Percentiles rank a stretch among this genome's conserved stretches.
These are phyloP conservation scores for Herpetospermum pedunculosum DNA, from an alignment of 306 rosid species.

Conservation along the genomic window DNA sequence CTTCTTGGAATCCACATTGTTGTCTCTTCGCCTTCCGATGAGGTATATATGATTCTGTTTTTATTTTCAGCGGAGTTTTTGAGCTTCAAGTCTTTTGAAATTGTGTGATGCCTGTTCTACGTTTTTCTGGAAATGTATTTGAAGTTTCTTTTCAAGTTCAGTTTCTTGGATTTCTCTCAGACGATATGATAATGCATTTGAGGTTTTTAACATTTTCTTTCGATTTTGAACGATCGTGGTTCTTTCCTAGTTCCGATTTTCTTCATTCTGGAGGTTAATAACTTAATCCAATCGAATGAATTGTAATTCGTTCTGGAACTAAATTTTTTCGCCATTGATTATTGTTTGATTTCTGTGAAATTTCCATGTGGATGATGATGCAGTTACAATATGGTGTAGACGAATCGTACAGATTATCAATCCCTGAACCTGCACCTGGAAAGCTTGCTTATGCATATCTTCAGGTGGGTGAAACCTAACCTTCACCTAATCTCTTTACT, in stretches of 20 bases:
- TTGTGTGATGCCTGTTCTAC: background rate
- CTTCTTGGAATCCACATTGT: conserved; percentile 29
- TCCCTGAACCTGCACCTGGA: conserved; percentile 20
- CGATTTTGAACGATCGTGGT: background rate
- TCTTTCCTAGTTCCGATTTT: background rate
- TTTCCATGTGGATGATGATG: background rate
- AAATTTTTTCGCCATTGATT: background rate
- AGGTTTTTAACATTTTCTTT: background rate
- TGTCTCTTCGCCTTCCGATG: conserved; percentile 18
- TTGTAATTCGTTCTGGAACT: background rate
- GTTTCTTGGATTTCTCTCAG: background rate
- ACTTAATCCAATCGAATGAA: background rate
- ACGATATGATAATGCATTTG: background rate
- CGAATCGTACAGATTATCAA: conserved; percentile 26
- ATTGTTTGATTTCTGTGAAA: background rate
- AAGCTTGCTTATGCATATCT: conserved; percentile 20
- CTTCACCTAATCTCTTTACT: background rate
- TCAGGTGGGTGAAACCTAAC: conserved; percentile 15
- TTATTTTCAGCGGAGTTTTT: too few species aligned
- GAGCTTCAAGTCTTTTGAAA: background rate
- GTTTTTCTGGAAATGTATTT: background rate
- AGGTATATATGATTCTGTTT: conserved; percentile 7
- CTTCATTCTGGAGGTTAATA: background rate
- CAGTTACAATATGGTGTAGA: conserved; percentile 28
- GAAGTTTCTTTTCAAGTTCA: background rate